Conservation (phyloP, 1,284 basidiomycete species). For the Microbotryum lychnidis-dioicae region DNA sequence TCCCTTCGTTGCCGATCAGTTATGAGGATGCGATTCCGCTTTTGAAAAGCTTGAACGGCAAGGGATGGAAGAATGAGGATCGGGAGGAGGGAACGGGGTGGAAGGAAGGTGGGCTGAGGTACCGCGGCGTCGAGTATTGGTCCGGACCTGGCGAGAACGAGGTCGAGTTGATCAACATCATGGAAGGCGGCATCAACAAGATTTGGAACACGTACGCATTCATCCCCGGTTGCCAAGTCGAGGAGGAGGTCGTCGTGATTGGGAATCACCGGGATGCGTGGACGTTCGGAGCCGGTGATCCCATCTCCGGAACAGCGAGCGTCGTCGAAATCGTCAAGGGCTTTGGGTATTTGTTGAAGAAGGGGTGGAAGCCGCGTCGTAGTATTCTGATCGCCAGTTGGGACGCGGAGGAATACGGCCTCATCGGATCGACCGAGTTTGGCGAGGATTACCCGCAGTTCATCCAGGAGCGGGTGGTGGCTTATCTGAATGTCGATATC, state of each 20-base stretch:
- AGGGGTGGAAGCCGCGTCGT: constrained; percentile 81
- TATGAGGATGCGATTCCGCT: constrained; percentile 36
- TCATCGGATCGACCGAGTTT: constrained; percentile 41
- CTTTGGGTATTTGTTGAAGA: constrained; percentile 60
- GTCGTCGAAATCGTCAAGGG: constrained; percentile 74
- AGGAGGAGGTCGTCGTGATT: constrained; percentile 71
- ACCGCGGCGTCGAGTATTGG: constrained; percentile 46
- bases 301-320: constrained; percentile 77
- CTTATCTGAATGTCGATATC: constrained; percentile 74
- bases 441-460: constrained; percentile 42
- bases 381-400: constrained; percentile 83
- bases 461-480: constrained; percentile 48
- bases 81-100: constrained; percentile 1
- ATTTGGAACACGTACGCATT: constrained; percentile 68
- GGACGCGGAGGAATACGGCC: constrained; percentile 82
- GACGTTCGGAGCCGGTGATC: constrained; percentile 59
- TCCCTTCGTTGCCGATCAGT: constrained; percentile 43
- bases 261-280: constrained; percentile 80
- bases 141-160: constrained; percentile 46
- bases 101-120: constrained; percentile 43
- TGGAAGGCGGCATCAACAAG: constrained; percentile 63
- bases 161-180: constrained; percentile 47
- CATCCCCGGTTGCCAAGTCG: constrained; percentile 70
- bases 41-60: constrained; percentile 34
- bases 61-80: constrained; percentile 31